Conservation (phyloP, 1,139 yeast species). For the Geotrichum candidum region DNA sequence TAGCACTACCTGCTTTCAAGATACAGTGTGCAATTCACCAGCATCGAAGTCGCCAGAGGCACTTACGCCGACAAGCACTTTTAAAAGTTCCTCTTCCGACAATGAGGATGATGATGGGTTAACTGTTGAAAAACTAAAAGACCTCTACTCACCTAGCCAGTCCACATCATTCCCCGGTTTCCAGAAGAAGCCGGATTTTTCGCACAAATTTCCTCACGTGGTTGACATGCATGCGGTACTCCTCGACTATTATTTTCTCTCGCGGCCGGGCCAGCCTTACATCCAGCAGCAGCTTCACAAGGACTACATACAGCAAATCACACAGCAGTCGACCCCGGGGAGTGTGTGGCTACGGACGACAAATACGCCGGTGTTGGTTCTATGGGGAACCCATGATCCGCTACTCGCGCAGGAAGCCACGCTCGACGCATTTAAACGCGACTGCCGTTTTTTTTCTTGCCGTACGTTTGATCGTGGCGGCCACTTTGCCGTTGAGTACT, state of each 20-base stretch:
- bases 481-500: constrained; percentile 40
- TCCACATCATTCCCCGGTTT: not conserved
- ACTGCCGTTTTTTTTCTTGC: constrained; percentile 31
- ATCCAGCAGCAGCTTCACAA: constrained; percentile 36
- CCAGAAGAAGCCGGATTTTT: not conserved
- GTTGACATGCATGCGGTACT: constrained; percentile 37
- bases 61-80: not conserved
- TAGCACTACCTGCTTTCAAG: not conserved
- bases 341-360: constrained; percentile 34
- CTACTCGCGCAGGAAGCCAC: constrained; percentile 39
- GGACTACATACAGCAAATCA: constrained; percentile 37
- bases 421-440: constrained; percentile 34
- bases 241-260: constrained; percentile 33
- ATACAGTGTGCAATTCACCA: not conserved
- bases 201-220: not conserved
- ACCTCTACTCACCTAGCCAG: not conserved
- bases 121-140: constrained; percentile 2
- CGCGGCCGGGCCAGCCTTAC: constrained; percentile 29
- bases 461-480: constrained; percentile 34
- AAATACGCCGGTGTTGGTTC: constrained; percentile 37
- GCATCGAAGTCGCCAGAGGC: not conserved
- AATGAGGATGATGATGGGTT: not conserved
- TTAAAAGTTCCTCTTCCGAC: not conserved
- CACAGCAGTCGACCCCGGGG: not conserved
- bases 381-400: constrained; percentile 43